Evolutionary conservation across 2,329 filamentous ascomycete genomes (phyloP), one percentile per base, ranked within the genome.

Genomic region (Hypomyces perniciosus): DNA sequence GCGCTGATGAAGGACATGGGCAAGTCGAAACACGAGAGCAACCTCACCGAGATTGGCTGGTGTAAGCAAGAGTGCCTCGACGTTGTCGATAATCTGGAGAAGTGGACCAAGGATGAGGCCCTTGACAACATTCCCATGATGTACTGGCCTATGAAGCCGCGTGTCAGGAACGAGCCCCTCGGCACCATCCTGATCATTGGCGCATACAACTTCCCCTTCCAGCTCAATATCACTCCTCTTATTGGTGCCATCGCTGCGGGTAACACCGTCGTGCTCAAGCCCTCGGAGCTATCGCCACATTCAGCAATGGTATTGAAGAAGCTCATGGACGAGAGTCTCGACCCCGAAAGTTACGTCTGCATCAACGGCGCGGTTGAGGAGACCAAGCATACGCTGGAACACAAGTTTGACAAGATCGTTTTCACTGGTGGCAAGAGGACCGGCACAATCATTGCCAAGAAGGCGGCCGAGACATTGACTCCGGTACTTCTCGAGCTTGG

Each of bases 351-450:
- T 59, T 96, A 90, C 70, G 73, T 76, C 34, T 80, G 90, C 52
- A 76, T 96, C 58, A 93, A 96, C 66, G 93, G 93, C 54, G 84
- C 75, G 29, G 72, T 96, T 20, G 77, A 85, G 4, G 90, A 96
- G 75, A 90, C 87, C 4, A 89, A 87, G 42, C 84, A 83, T 9
- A 73, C 97, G 41, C 79, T 99, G 33, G 83, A 92, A 52, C 82
- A 90, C 73, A 92, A 92, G 68, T 99, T 91, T 86, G 91, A 95
- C 73, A 97, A 96, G 79, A 95, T 99, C 63, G 91, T 93, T 75
- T 99, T 96, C 74, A 99, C 93, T 1, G 93, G 93, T 49, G 85
- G 83, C 61, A 78, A 79, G 47, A 73, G 66, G 29, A 90, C 96
- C 13, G 93, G 88, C 63, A 90, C 85, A 64, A 91, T 97, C 62